phyloP scores from a whole-genome alignment of 1,139 yeast genomes.

The Zygoascus hellenicus region DNA sequence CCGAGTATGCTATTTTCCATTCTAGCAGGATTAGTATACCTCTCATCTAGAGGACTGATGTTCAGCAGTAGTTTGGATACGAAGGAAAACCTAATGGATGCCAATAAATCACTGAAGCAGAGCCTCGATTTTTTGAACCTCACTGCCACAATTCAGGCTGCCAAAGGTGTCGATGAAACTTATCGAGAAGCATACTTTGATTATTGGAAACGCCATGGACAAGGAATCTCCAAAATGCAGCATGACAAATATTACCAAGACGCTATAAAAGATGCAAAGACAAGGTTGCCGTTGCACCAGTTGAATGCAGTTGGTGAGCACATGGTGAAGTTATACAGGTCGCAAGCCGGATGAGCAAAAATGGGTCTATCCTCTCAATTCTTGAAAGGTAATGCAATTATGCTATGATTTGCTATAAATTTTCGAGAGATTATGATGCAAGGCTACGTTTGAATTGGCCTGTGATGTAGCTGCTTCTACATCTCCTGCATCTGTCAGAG shows the following conservation, averaged over 20 bases:
- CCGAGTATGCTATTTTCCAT: background rate
- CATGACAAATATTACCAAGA: conserved; percentile 3
- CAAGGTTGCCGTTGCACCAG: background rate
- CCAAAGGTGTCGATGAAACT: background rate
- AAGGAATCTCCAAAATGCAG: background rate
- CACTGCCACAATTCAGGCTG: background rate
- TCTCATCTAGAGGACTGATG: background rate
- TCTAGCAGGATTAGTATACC: background rate
- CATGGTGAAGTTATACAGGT: background rate
- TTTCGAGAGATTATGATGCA: conserved; percentile 1
- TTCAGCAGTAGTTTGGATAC: background rate
- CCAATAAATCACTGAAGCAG: background rate
- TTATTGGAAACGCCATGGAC: background rate
- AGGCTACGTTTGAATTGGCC: conserved; percentile 2
- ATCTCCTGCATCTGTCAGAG: background rate
- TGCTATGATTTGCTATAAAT: conserved; percentile 1
- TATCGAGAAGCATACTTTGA: background rate
- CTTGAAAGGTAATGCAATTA: background rate
- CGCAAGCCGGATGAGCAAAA: too few species aligned
- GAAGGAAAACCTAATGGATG: background rate
- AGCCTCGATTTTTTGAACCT: conserved; percentile 1
- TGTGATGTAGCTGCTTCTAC: conserved; percentile 6
- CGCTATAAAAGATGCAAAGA: conserved; percentile 8
- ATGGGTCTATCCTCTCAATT: background rate
- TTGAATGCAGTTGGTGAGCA: background rate